A percentile compares a stretch with the other conserved stretches of the same genome.
These are phyloP conservation scores for Acidomyces sp. DNA, from an alignment of 495 filamentous ascomycete genomes.

Conservation along the genomic window DNA sequence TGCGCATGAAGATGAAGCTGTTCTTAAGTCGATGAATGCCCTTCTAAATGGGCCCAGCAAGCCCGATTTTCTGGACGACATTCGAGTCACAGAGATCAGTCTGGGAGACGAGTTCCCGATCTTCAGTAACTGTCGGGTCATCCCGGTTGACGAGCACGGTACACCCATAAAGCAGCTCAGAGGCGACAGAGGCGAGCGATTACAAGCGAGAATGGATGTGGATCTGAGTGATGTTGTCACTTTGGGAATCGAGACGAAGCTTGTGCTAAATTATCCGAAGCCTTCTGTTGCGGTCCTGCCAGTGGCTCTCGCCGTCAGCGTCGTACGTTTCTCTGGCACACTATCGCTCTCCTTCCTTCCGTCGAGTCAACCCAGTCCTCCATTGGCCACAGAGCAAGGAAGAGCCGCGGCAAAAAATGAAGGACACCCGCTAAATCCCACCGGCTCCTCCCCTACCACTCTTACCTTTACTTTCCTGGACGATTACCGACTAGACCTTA, in stretches of 20 bases:
- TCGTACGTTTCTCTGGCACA: slow-evolving; percentile 89
- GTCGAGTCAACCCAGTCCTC: slow-evolving; percentile 26
- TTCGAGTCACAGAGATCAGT: slow-evolving; percentile 81
- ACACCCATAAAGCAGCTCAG: slow-evolving; percentile 17
- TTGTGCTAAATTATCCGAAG: slow-evolving; percentile 87
- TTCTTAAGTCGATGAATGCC: slow-evolving; percentile 82
- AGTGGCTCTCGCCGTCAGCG: slow-evolving; percentile 77
- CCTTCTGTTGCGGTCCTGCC: slow-evolving; percentile 81
- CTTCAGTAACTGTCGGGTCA: slow-evolving; percentile 94
- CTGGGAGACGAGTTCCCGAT: slow-evolving; percentile 96
- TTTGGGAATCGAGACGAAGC: slow-evolving; percentile 80
- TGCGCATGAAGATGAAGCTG: slow-evolving; percentile 77
- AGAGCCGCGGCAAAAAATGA: slow-evolving; percentile 9
- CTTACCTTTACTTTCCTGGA: slow-evolving; percentile 90
- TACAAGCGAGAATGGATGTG: slow-evolving; percentile 96
- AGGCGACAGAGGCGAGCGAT: slow-evolving; percentile 33
- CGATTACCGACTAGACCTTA: slow-evolving; percentile 88
- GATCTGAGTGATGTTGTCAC: slow-evolving; percentile 93
- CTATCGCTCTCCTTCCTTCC: slow-evolving; percentile 86
- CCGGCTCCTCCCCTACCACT: slow-evolving; percentile 42
- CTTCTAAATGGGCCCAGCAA: slow-evolving; percentile 74
- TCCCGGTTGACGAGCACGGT: slow-evolving; percentile 55
- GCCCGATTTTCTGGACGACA: slow-evolving; percentile 84
- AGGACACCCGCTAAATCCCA: slow-evolving; percentile 16
- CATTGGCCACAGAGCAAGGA: slow-evolving; percentile 9